Percentiles rank a stretch among this genome's conserved stretches.
Conservation (phyloP, 2,329 filamentous ascomycete genomes). For the Fusarium siculi region DNA sequence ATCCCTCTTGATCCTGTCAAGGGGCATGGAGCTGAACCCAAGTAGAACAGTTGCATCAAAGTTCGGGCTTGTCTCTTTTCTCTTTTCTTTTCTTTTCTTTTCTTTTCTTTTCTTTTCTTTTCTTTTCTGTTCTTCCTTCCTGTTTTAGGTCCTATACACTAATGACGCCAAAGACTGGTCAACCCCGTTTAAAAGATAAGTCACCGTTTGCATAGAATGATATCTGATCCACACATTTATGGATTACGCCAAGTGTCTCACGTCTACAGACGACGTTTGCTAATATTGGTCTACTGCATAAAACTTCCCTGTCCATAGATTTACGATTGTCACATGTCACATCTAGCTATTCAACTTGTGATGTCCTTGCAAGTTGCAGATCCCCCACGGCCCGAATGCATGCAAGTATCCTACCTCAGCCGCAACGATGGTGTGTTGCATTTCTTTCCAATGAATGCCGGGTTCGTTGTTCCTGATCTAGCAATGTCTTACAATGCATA, state of each 20-base stretch:
- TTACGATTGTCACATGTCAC: neutral
- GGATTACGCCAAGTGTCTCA: neutral
- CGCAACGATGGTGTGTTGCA: neutral
- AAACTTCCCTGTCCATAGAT: rapidly evolving
- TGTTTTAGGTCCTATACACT: neutral
- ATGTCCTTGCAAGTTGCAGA: neutral
- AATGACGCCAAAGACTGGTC: rapidly evolving
- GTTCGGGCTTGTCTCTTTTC: rapidly evolving
- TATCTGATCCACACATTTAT: neutral
- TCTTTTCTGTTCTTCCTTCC: rapidly evolving
- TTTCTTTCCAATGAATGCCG: neutral
- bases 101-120: too few species aligned
- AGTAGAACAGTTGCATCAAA: rapidly evolving
- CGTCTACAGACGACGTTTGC: rapidly evolving
- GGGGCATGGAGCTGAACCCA: rapidly evolving
- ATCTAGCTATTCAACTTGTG: neutral
- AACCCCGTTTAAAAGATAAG: neutral
- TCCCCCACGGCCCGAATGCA: neutral
- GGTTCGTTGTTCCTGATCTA: rapidly evolving
- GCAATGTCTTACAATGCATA: neutral
- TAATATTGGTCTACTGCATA: neutral
- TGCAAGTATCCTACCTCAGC: neutral
- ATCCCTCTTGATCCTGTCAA: neutral
- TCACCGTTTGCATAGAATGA: neutral
- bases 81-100: neutral